Evolutionary conservation across 2,329 filamentous ascomycete genomes (phyloP).

Genomic region (Clarireedia paspali): DNA sequence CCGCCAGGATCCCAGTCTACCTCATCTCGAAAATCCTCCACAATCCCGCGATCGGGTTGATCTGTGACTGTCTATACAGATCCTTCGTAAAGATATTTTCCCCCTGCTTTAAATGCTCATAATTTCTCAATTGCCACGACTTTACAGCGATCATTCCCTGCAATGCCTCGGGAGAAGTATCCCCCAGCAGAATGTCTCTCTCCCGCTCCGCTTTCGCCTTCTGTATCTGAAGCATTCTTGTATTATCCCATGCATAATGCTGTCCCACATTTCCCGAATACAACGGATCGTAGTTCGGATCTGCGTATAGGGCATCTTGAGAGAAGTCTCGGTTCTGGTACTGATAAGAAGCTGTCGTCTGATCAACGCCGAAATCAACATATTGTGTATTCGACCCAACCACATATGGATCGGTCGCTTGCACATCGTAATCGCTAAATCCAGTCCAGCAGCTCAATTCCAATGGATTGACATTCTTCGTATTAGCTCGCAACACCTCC

Average conservation of each 20-base stretch:
- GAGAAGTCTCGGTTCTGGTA: neutral
- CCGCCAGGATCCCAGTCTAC: neutral
- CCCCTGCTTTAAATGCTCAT: conserved; percentile 11
- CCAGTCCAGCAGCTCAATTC: conserved; percentile 9
- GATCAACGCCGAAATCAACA: neutral
- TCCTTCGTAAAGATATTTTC: conserved; percentile 14
- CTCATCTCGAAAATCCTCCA: conserved; percentile 14
- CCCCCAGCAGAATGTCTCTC: conserved; percentile 10
- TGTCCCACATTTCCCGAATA: neutral
- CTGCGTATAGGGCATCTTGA: neutral
- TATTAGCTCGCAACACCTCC: conserved; percentile 10
- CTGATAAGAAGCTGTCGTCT: neutral
- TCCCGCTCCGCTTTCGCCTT: conserved; percentile 4
- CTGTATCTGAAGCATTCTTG: neutral
- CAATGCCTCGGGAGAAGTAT: conserved; percentile 11
- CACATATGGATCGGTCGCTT: neutral
- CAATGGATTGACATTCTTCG: conserved; percentile 12
- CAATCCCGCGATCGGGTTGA: conserved; percentile 10
- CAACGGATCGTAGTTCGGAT: neutral
- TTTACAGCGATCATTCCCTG: conserved; percentile 12
- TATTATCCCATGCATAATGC: neutral
- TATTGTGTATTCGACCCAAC: neutral
- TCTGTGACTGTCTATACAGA: conserved; percentile 9
- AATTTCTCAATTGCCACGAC: conserved; percentile 11
- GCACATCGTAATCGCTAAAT: neutral